Evolutionary conservation across 1,139 yeast genomes (phyloP).

Genomic region (Magnusiomyces paraingens): DNA sequence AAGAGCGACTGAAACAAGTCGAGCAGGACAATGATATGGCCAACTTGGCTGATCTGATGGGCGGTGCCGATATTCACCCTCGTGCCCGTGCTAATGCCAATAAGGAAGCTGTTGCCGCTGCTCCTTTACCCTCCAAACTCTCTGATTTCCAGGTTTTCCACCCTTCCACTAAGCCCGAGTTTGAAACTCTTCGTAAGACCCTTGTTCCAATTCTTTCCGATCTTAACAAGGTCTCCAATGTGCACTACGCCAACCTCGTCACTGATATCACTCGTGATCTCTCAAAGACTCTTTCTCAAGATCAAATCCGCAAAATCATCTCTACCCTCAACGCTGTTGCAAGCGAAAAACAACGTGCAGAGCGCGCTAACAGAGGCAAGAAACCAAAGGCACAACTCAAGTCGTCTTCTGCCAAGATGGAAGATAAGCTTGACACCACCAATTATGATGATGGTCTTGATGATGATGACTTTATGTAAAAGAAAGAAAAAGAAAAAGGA

Average conservation of each 20-base stretch:
- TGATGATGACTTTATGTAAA: slow-evolving; percentile 88
- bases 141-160: slow-evolving; percentile 48
- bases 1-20: slow-evolving; percentile 67
- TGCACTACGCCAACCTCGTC: slow-evolving; percentile 72
- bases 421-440: slow-evolving; percentile 59
- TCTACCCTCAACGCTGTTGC: slow-evolving; percentile 76
- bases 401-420: slow-evolving; percentile 73
- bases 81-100: slow-evolving; percentile 31
- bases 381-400: slow-evolving; percentile 82
- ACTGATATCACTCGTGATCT: slow-evolving; percentile 82
- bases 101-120: slow-evolving; percentile 72
- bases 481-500: background rate
- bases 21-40: slow-evolving; percentile 81
- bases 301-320: slow-evolving; percentile 76
- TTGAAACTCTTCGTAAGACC: slow-evolving; percentile 75
- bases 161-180: slow-evolving; percentile 76
- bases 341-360: slow-evolving; percentile 84
- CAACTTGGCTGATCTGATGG: slow-evolving; percentile 89
- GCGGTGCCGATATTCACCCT: slow-evolving; percentile 56
- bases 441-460: slow-evolving; percentile 49
- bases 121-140: slow-evolving; percentile 32
- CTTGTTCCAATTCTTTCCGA: slow-evolving; percentile 59
- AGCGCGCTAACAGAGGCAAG: slow-evolving; percentile 94
- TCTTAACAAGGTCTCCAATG: slow-evolving; percentile 46
- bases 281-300: slow-evolving; percentile 72